Base-by-base conservation (phyloP, 2,329 filamentous ascomycete genomes). In the Diaporthe aspalathi region DNA sequence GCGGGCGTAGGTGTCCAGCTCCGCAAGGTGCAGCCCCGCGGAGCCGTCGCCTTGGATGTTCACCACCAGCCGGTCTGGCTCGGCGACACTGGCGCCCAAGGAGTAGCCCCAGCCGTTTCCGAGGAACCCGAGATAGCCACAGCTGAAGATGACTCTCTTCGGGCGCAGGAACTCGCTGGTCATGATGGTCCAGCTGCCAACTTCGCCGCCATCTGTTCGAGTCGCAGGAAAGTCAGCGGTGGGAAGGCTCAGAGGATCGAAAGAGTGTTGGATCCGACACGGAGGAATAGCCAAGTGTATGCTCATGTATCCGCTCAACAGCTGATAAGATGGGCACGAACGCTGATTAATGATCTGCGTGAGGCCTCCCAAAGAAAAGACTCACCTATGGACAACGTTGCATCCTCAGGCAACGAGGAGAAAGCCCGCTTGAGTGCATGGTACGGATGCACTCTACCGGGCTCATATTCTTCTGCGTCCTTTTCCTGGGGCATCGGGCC, bases 21-120 rank as follows among this genome's bases (percentile, higher is more conserved):
- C 83, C 67, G 81, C 80, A 53, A 85, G 76, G 70, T 85, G 81
- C 74, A 85, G 84, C 1, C 84, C 84, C 0, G 81, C 82, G 20
- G 77, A 80, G 6, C 83, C 84, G 72, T 86, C 83, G 11, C 83
- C 84, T 50, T 85, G 83, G 5, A 85, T 77, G 70, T 83, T 84
- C 6, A 85, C 76, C 0, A 86, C 76, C 17, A 82, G 76, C 6
- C 78, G 74, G 16, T 74, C 73, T 0, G 80, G 81, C n/a, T 78
- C 80, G 0, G 83, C 84, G 3, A 84, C 74, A 0, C 83, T 83
- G 12, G 81, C 82, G 0, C 84, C 84, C 2, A 85, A 75, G 1
- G 79, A 76, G 73, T 85, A 85, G 5, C 84, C 84, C 77, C 82
- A 85, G 5, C 83, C 84, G 70, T 83, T 85, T 1, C 84, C 83